Percentiles rank a stretch among this genome's conserved stretches.
These are phyloP conservation scores for Achlya hypogyna DNA, from an alignment of 352 stramenopile genomes.

Conservation along the genomic window DNA sequence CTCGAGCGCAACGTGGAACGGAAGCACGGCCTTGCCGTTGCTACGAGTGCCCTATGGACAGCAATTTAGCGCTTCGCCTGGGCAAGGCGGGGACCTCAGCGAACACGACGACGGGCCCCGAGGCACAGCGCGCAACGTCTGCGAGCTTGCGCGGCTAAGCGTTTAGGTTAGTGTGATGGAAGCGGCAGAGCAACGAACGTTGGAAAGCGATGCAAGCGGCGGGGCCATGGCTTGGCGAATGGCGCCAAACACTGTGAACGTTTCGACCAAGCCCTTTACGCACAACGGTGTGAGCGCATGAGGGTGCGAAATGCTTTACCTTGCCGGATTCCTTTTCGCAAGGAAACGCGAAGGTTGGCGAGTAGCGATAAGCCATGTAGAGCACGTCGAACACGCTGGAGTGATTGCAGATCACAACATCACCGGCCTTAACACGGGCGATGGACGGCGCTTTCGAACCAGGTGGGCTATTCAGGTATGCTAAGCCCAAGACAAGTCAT, in stretches of 20 bases:
- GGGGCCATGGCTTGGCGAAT: constrained; percentile 47
- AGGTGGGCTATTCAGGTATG: background rate
- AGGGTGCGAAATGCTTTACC: background rate
- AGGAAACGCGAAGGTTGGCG: constrained; percentile 64
- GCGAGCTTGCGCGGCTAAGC: constrained; percentile 42
- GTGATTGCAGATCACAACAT: constrained; percentile 76
- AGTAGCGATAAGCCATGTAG: constrained; percentile 69
- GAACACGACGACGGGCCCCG: constrained; percentile 61
- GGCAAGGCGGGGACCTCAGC: constrained; percentile 28
- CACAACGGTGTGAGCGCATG: background rate
- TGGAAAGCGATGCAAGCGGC: constrained; percentile 22
- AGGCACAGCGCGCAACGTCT: constrained; percentile 50
- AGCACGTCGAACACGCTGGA: constrained; percentile 73
- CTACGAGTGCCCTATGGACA: constrained; percentile 38
- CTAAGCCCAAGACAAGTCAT: background rate
- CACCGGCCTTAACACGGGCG: constrained; percentile 33
- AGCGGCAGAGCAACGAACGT: constrained; percentile 22
- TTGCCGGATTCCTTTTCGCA: constrained; percentile 40
- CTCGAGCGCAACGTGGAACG: constrained; percentile 61
- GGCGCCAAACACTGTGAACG: constrained; percentile 29
- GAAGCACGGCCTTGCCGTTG: constrained; percentile 69
- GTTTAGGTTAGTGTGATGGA: background rate
- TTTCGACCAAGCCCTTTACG: background rate
- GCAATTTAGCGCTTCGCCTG: background rate
- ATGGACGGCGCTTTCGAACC: constrained; percentile 4